Evolutionary conservation across 306 rosid genomes (phyloP).

Genomic region (Rosa chinensis): DNA sequence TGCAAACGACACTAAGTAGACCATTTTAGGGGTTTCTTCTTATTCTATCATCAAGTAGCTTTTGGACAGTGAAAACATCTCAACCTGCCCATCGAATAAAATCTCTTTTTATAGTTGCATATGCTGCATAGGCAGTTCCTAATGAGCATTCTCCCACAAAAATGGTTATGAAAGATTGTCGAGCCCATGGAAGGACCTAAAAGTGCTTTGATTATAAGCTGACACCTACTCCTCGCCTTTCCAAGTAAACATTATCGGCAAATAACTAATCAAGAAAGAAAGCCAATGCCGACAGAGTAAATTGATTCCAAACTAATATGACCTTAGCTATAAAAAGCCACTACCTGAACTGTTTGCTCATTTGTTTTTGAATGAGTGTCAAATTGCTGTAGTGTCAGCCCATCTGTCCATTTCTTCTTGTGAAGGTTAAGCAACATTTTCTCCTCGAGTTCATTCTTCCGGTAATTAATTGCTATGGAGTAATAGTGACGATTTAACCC

Average conservation of each 20-base stretch:
- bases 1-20: background rate
- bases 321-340: background rate
- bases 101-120: background rate
- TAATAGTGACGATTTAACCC: slow-evolving; percentile 89
- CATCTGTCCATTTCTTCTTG: slow-evolving; percentile 93
- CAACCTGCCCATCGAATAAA: background rate
- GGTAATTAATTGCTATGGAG: slow-evolving; percentile 77
- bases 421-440: slow-evolving; percentile 85
- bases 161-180: background rate
- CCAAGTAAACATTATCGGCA: background rate
- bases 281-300: background rate
- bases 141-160: background rate
- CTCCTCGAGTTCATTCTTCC: slow-evolving; percentile 88
- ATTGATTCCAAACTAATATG: background rate
- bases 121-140: background rate
- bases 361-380: slow-evolving; percentile 85
- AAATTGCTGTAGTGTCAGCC: slow-evolving; percentile 59
- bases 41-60: background rate
- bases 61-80: background rate
- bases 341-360: slow-evolving; percentile 84
- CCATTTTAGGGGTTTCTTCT: background rate
- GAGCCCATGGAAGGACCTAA: background rate
- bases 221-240: background rate
- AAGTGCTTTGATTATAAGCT: background rate
- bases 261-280: background rate